These are phyloP conservation scores for Bimuria novae-zelandiae DNA, from an alignment of 2,329 filamentous ascomycete species.

Conservation along the genomic window DNA sequence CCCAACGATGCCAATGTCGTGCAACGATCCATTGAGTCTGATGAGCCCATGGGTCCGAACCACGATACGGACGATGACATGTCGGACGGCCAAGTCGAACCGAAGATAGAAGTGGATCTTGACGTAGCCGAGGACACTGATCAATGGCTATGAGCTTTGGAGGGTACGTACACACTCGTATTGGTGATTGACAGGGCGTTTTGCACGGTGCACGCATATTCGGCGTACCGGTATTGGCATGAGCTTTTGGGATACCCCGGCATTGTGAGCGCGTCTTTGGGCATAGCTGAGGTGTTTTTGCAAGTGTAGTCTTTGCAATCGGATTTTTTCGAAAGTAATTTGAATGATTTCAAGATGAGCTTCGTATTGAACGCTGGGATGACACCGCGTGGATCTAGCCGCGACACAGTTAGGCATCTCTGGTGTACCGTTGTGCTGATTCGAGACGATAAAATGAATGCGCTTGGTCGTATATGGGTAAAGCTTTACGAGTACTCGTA, in stretches of 20 bases:
- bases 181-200: background rate
- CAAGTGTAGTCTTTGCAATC: background rate
- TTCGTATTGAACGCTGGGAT: too few species aligned
- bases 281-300: background rate
- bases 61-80: slow-evolving; percentile 20
- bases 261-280: slow-evolving; percentile 3
- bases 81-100: slow-evolving; percentile 8
- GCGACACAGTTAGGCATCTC: too few species aligned
- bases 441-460: too few species aligned
- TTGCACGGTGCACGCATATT: slow-evolving; percentile 1
- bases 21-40: slow-evolving; percentile 10
- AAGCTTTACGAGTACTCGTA: too few species aligned
- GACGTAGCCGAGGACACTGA: slow-evolving; percentile 44
- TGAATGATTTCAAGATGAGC: too few species aligned
- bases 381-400: too few species aligned
- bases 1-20: slow-evolving; percentile 32
- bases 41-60: background rate
- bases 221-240: slow-evolving; percentile 5
- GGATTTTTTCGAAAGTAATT: too few species aligned
- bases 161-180: too few species aligned
- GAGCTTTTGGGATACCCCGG: slow-evolving; percentile 7
- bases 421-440: too few species aligned
- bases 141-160: slow-evolving; percentile 27
- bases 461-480: too few species aligned
- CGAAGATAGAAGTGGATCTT: slow-evolving; percentile 27